A percentile compares a stretch with the other conserved stretches of the same genome.
Conservation (phyloP, 495 filamentous ascomycete genomes). For the Talaromyces liani region DNA sequence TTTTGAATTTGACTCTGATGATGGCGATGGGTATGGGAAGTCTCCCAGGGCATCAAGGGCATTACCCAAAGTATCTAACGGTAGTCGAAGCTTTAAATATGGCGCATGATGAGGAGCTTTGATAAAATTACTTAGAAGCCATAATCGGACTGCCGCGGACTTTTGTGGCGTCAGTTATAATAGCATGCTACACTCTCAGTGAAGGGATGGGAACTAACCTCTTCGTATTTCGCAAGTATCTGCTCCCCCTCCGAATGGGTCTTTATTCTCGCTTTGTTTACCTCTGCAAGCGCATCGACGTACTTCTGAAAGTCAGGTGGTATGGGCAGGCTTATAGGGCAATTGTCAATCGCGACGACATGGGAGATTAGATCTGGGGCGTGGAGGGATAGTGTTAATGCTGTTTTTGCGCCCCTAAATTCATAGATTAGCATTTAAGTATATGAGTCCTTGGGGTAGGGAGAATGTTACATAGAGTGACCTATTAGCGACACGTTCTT, state of each 20-base stretch:
- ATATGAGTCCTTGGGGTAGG: not conserved
- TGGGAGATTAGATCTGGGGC: not conserved
- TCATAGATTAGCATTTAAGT: not conserved
- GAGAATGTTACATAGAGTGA: not conserved
- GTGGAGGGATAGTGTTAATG: not conserved
- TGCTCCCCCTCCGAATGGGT: not conserved
- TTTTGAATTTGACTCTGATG: not conserved
- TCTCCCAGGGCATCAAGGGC: not conserved
- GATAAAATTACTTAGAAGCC: not conserved
- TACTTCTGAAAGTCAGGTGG: not conserved
- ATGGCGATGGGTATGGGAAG: not conserved
- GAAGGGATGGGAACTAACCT: not conserved
- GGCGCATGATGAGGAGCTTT: not conserved
- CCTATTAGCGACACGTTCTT: not conserved
- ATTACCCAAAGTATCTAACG: not conserved
- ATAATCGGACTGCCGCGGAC: not conserved
- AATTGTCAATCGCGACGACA: not conserved
- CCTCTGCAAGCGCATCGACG: not conserved
- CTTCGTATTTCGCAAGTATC: not conserved
- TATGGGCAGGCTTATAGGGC: not conserved
- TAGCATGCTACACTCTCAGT: not conserved
- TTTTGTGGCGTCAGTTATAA: not conserved
- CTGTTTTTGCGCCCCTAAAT: not conserved
- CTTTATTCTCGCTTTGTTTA: not conserved
- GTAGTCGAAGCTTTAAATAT: not conserved